Conservation (phyloP, 495 filamentous ascomycete species). For the Oidiodendron maius region DNA sequence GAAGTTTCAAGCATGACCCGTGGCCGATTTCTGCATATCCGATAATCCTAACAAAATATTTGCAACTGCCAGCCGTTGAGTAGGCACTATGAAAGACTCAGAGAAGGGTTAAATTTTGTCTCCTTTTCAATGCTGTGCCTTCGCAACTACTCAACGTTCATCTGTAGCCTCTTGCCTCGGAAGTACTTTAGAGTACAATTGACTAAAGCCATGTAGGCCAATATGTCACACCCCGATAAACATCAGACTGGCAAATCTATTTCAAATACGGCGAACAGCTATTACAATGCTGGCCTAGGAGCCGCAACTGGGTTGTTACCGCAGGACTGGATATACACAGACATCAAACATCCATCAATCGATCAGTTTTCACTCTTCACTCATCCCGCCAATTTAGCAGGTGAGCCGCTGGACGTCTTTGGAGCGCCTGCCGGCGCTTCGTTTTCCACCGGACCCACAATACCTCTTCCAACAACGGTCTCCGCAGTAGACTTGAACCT, state of each 20-base stretch:
- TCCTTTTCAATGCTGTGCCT: too few relatives aligned
- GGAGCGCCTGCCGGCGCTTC: not conserved
- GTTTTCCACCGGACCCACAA: not conserved
- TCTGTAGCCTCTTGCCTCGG: not conserved
- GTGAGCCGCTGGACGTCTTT: not conserved
- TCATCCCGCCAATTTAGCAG: not conserved
- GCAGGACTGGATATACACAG: not conserved
- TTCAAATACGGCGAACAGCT: not conserved
- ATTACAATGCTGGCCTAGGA: not conserved
- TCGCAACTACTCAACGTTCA: not conserved
- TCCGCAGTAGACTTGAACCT: not conserved
- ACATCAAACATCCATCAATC: too few relatives aligned
- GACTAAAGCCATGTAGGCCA: not conserved
- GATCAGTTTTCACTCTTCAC: too few relatives aligned
- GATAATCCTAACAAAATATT: too few relatives aligned
- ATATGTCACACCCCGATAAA: not conserved
- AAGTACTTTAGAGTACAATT: not conserved
- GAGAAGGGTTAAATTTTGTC: too few relatives aligned
- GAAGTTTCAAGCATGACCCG: too few relatives aligned
- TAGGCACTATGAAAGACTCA: too few relatives aligned
- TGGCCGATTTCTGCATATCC: too few relatives aligned
- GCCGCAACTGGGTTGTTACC: not conserved
- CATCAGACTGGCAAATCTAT: not conserved
- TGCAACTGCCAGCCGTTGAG: too few relatives aligned
- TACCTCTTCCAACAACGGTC: not conserved